Percentiles rank a stretch among this genome's conserved stretches.
Conservation (phyloP, 345 rosid species). For the Jatropha curcas region DNA sequence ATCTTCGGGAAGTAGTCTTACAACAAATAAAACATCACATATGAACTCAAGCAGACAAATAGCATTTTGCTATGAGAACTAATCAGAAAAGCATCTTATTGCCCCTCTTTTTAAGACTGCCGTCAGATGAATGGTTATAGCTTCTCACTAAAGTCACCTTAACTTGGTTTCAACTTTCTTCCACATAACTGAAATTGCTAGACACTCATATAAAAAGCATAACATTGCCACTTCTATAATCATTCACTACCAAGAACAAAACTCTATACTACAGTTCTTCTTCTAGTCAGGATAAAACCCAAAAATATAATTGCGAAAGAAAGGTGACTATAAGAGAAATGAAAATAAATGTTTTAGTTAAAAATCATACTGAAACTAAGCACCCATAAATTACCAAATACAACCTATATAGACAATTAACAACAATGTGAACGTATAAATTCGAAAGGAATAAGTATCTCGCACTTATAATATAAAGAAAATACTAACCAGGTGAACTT, state of each 20-base stretch:
- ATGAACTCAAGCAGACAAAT: neutral
- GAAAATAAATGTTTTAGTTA: too few relatives aligned
- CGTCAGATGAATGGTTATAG: neutral
- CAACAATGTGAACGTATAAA: too few relatives aligned
- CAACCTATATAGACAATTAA: neutral
- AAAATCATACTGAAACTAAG: too few relatives aligned
- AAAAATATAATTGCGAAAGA: neutral
- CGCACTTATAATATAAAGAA: neutral
- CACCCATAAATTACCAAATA: too few relatives aligned
- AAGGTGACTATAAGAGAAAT: neutral
- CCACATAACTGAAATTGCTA: neutral
- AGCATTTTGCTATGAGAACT: neutral
- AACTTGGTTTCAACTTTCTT: neutral
- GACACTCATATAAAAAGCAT: neutral
- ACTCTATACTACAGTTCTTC: too few relatives aligned
- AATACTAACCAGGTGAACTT: constrained; percentile 57
- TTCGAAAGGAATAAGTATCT: neutral
- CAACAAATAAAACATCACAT: neutral
- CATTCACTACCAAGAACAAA: neutral
- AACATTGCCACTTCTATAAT: neutral
- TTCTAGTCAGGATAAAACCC: too few relatives aligned
- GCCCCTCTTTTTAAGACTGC: neutral
- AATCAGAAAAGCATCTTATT: neutral
- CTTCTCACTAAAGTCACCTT: neutral
- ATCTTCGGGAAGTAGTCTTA: neutral